Evolutionary conservation across 345 rosid species (phyloP).

Genomic region (Adansonia digitata): DNA sequence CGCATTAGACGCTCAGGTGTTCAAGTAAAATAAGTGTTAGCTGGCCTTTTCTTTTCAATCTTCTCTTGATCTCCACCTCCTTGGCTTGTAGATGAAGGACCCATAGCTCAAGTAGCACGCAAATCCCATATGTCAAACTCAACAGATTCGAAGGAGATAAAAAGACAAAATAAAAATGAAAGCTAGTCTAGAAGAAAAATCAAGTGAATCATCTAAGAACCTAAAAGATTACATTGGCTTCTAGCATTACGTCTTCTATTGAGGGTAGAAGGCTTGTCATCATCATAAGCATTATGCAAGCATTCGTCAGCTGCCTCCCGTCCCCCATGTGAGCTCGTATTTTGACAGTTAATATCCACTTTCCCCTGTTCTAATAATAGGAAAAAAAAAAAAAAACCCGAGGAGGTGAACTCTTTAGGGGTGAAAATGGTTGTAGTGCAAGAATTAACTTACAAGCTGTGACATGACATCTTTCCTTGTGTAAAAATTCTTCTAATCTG

Average conservation of each 20-base stretch:
- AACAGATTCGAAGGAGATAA: neutral
- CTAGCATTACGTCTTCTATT: conserved; percentile 36
- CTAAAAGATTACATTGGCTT: conserved; percentile 41
- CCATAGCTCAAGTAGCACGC: conserved; percentile 40
- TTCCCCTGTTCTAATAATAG: conserved; percentile 23
- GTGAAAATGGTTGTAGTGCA: neutral
- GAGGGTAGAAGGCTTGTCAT: conserved; percentile 17
- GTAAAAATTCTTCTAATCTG: neutral
- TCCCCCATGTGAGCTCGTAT: conserved; percentile 19
- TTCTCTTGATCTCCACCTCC: conserved; percentile 40
- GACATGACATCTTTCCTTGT: neutral
- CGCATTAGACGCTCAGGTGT: too few relatives aligned
- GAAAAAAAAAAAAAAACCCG: neutral
- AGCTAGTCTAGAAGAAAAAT: neutral
- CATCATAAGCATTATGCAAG: conserved; percentile 17
- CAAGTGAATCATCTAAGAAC: neutral
- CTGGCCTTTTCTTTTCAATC: conserved; percentile 56
- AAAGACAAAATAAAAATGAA: conserved; percentile 8
- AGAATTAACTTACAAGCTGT: neutral
- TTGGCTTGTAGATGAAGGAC: conserved; percentile 31
- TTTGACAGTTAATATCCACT: conserved; percentile 6
- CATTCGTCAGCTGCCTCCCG: conserved; percentile 20
- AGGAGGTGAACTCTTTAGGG: neutral
- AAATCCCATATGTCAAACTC: neutral
- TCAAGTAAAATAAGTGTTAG: neutral